Conservation (phyloP, 371 early-diverging fungal species). For the Mucor velutinosus region DNA sequence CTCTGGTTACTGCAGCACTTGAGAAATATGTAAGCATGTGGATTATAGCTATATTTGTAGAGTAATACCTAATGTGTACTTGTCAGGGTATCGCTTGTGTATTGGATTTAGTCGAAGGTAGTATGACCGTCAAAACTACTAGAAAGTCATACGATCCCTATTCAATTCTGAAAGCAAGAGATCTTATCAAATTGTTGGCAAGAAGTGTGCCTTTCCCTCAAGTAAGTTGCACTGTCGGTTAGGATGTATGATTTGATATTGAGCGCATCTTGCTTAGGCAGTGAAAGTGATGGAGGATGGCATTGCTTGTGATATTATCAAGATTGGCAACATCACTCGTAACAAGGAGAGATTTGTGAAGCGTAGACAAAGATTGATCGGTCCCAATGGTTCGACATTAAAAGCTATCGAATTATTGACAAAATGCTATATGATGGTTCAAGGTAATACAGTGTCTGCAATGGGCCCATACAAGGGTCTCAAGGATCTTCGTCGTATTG, state of each 20-base stretch:
- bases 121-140: constrained; percentile 98
- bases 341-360: constrained; percentile 99
- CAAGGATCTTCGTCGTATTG: constrained; percentile 89
- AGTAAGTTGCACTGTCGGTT: constrained; percentile 44
- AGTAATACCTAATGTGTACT: not conserved
- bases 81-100: constrained; percentile 87
- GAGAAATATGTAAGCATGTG: constrained; percentile 69
- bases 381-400: constrained; percentile 97
- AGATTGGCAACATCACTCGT: constrained; percentile 92
- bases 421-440: constrained; percentile 95
- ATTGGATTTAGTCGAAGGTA: constrained; percentile 95
- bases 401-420: constrained; percentile 99
- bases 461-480: constrained; percentile 96
- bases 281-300: constrained; percentile 94
- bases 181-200: constrained; percentile 94
- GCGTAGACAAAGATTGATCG: constrained; percentile 96
- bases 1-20: constrained; percentile 88
- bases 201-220: constrained; percentile 96
- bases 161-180: constrained; percentile 95
- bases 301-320: constrained; percentile 95
- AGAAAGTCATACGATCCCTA: constrained; percentile 98
- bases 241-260: not conserved
- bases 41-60: not conserved
- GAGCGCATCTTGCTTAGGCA: constrained; percentile 49
- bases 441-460: constrained; percentile 96